A percentile compares a stretch with the other conserved stretches of the same genome.
Evolutionary conservation across 176 grass and related monocot genomes (phyloP).

Genomic region (Leersia perrieri): DNA sequence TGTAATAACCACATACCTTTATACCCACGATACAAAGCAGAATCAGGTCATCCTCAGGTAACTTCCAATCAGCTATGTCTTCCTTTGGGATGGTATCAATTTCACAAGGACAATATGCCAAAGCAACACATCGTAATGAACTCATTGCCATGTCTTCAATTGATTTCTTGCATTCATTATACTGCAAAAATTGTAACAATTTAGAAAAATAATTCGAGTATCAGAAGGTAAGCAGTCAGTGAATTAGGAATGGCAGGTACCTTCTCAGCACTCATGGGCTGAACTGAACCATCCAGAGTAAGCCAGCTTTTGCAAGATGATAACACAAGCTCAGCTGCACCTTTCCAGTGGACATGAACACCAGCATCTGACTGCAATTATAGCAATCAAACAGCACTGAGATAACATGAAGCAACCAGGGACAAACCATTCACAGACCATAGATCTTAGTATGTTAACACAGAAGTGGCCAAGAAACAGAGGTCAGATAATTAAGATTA

Average conservation of each 20-base stretch:
- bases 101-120: conserved; percentile 67
- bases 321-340: conserved; percentile 88
- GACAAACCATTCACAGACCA: neutral
- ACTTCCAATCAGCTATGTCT: conserved; percentile 72
- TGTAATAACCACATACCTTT: conserved; percentile 62
- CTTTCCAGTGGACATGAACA: conserved; percentile 94
- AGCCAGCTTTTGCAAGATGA: conserved; percentile 84
- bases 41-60: conserved; percentile 83
- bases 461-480: neutral
- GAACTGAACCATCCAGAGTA: conserved; percentile 60
- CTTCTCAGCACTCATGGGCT: conserved; percentile 63
- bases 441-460: neutral
- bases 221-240: conserved; percentile 2
- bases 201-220: neutral
- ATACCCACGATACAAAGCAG: conserved; percentile 85
- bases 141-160: conserved; percentile 79
- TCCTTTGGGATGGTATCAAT: conserved; percentile 49
- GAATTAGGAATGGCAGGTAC: conserved; percentile 31
- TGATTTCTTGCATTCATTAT: conserved; percentile 66
- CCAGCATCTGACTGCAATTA: conserved; percentile 52
- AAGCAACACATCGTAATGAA: conserved; percentile 91
- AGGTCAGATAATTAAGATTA: conserved; percentile 2
- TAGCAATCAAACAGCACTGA: conserved; percentile 35
- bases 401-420: conserved; percentile 24
- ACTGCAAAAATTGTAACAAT: conserved; percentile 48